phyloP scores from a whole-genome alignment of 2,329 filamentous ascomycete species.

The Amauroascus niger region DNA sequence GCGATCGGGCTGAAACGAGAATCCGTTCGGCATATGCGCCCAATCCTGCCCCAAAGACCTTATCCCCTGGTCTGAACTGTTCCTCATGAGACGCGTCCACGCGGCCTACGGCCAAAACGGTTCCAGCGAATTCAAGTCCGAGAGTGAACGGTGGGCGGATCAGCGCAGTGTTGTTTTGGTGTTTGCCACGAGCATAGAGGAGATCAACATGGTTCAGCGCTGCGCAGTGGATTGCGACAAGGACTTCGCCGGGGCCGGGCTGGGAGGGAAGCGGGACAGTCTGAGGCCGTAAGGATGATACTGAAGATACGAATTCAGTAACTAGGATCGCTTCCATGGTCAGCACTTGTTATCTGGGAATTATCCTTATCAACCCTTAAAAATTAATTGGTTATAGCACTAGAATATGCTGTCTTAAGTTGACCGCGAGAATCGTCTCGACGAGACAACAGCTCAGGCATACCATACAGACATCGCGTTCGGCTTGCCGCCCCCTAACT shows the following conservation, averaged over 20 bases:
- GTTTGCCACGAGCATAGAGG: conserved; percentile 49
- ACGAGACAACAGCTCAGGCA: too few relatives aligned
- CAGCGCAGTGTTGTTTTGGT: conserved; percentile 52
- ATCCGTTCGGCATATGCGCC: conserved; percentile 49
- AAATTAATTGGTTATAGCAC: neutral
- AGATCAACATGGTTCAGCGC: conserved; percentile 53
- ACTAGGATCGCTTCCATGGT: conserved; percentile 38
- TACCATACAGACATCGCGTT: too few relatives aligned
- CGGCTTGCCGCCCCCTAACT: neutral
- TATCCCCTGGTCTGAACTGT: conserved; percentile 39
- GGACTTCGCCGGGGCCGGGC: conserved; percentile 29
- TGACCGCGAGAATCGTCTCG: neutral
- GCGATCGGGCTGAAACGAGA: conserved; percentile 29
- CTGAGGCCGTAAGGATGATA: conserved; percentile 26
- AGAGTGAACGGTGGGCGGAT: conserved; percentile 50
- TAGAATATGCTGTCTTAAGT: neutral
- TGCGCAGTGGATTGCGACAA: conserved; percentile 46
- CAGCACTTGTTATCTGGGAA: neutral
- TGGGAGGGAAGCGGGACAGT: conserved; percentile 26
- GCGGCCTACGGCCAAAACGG: conserved; percentile 36
- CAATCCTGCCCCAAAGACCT: conserved; percentile 45
- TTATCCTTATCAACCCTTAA: too few relatives aligned
- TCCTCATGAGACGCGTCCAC: neutral
- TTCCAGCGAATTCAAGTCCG: conserved; percentile 53
- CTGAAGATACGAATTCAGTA: conserved; percentile 27